phyloP scores from a whole-genome alignment of 1,284 basidiomycete species.

The Boletus subluridellus region DNA sequence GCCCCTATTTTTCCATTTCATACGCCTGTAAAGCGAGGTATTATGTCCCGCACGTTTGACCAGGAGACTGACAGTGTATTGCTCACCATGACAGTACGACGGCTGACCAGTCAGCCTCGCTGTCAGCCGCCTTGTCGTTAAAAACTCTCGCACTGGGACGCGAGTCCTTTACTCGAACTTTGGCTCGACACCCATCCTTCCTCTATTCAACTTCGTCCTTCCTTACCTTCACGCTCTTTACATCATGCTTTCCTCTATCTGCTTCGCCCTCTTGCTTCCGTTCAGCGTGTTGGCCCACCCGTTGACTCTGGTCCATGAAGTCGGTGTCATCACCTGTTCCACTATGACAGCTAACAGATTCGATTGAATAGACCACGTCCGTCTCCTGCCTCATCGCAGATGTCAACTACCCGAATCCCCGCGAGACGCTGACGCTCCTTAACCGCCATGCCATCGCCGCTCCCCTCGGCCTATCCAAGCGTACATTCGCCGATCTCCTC shows the following conservation, averaged over 20 bases:
- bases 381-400: conserved; percentile 28
- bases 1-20: not conserved
- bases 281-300: conserved; percentile 20
- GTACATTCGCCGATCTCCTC: conserved; percentile 29
- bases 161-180: not conserved
- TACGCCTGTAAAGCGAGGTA: no score
- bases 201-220: not conserved
- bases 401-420: conserved; percentile 25
- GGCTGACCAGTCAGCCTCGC: conserved; percentile 13
- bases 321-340: not conserved
- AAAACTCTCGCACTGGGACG: not conserved
- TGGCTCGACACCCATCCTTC: not conserved
- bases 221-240: conserved; percentile 6
- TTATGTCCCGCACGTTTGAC: no score
- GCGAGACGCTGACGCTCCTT: conserved; percentile 25
- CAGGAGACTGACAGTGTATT: not conserved
- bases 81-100: not conserved
- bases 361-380: conserved; percentile 6
- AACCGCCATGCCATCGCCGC: conserved; percentile 20
- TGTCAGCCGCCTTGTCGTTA: conserved; percentile 13
- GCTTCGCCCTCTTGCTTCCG: conserved; percentile 23
- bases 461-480: conserved; percentile 25
- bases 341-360: not conserved
- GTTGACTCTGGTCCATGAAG: conserved; percentile 11
- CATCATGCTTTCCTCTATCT: conserved; percentile 23